Evolutionary conservation across 2,329 filamentous ascomycete genomes (phyloP), one percentile per base, ranked within the genome.

Genomic region (Endoconidiophora laricicola): DNA sequence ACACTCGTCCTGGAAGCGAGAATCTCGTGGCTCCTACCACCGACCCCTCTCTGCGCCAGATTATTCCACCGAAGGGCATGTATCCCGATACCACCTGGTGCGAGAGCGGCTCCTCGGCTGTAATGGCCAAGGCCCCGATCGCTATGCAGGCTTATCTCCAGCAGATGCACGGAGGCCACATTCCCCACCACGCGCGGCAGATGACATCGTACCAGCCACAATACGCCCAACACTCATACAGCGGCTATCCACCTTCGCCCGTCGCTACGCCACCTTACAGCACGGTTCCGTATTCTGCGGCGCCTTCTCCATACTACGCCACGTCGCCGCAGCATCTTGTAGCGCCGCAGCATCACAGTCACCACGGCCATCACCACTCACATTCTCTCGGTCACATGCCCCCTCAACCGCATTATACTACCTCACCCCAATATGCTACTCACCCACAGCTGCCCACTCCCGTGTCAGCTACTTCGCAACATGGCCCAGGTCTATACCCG

Each of bases 21-120:
- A 83, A 83, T 46, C 72, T 96, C 26, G 76, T 79, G 56, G 84
- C 91, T 60, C 91, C 91, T 0, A 84, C 83, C 44, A 81, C 76
- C 29, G 91, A 98, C 61, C 79, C 85, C 4, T 68, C 73, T 20
- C 72, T 98, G 48, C 79, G 87, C 58, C 77, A 84, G 60, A 91
- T 98, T 55, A 72, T 85, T 2, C 90, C 90, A 0, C 75, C 81
- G 43, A 95, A 94, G 71, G 90, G 88, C 61, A 86, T 96, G 78
- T 98, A 98, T 63, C 91, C 91, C 0, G 91, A 98, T 65, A 94
- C 90, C 1, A 94, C 86, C 43, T 79, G 95, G 57, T 86, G 86
- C 60, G 90, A 95, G 60, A 74, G 81, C 55, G 82, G 82, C 61
- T 82, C 81, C 52, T 79, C 86, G 12, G 86, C 88, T 10, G 81